Base-by-base conservation (phyloP, 148 eudicot species). In the Dysphania ambrosioides region DNA sequence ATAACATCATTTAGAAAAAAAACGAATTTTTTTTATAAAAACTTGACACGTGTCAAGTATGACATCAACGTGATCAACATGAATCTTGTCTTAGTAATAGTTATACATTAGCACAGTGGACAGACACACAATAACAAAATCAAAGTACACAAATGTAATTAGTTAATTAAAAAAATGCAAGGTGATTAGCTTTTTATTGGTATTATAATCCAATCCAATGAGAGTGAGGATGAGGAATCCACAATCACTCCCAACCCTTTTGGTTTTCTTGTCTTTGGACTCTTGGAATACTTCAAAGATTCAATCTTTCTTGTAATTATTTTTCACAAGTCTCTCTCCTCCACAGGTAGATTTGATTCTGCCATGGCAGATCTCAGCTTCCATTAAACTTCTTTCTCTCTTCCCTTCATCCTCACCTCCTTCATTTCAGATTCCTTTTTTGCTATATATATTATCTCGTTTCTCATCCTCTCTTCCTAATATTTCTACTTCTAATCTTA, bases 291-390 rank as follows among this genome's bases (percentile, higher is more conserved):
- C 68, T 79, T 75, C 78, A 79, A 79, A 79, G 82, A 79, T 79
- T 79, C 82, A 79, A 47, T 74, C 23, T 6, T 34, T 59, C 53
- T 38, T 38, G 21, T 27, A 24, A 5, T 72, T n/a, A 19, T 53
- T 18, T 53, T 2, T 53, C 23, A 27, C 6, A 7, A 41, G n/a
- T n/a, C 58, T 26, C 13, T 29, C 12, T 31, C 31, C 15, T 72
- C 61, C 74, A 74, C 74, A 75, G 75, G 5, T 70, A 70, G 78
- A 79, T 74, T n/a, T 44, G 78, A 74, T 79, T 70, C 78, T 79
- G 65, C 72, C 31, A 74, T 79, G 78, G 75, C 78, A 70, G 82
- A 79, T 79, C 78, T 79, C 82, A 69, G 69, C 82, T 79, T 79
- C 82, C 78, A 47, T 73, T 75, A 74, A 68, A 71, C 44, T 79